Evolutionary conservation across 2,329 filamentous ascomycete species (phyloP), one percentile per base, ranked within the genome.

Genomic region (Colletotrichum endophyticum): DNA sequence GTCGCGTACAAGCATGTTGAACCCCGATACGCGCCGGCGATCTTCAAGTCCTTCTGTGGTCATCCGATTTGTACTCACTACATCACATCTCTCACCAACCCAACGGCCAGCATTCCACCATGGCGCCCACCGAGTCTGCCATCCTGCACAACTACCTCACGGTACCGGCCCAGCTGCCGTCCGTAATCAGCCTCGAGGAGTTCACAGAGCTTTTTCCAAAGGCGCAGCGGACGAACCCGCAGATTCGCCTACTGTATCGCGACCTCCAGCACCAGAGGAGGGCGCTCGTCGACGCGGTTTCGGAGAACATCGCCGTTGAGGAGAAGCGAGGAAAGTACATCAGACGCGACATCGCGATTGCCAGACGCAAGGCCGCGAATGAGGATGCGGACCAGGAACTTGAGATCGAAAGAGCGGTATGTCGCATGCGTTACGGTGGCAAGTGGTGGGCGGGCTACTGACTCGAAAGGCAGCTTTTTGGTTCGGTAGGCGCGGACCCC

Each of bases 71-170:
- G 34, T 15, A 49, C 39, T 49, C 57, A 28, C 25, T 28, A n/a
- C 57, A 53, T 27, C 8, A 9, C 32, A 22, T 39, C 32, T 5
- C 15, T 64, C 62, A n/a, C 25, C 32, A 11, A 64, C 13, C 34
- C 25, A 36, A 22, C 44, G 6, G 6, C 27, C 3, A 11, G 69
- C 70, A 53, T 22, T 53, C 66, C 70, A 87, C 78, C 76, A 95
- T 96, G 94, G 88, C 94, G 5, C 93, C 94, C 11, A 93, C 92
- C 61, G 96, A 98, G 86, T 88, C 91, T 72, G 90, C 92, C 32
- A 94, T 98, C 78, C 90, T 98, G 68, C 89, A 89, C 81, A 93
- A 94, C 84, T 98, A 96, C 83, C 91, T 98, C 75, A 90, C 98
- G 44, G 89, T 93, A 34, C 94, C 95, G 15, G 93, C 95, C 9